Conservation (phyloP, 208 protist species). For the Leishmania mexicana region DNA sequence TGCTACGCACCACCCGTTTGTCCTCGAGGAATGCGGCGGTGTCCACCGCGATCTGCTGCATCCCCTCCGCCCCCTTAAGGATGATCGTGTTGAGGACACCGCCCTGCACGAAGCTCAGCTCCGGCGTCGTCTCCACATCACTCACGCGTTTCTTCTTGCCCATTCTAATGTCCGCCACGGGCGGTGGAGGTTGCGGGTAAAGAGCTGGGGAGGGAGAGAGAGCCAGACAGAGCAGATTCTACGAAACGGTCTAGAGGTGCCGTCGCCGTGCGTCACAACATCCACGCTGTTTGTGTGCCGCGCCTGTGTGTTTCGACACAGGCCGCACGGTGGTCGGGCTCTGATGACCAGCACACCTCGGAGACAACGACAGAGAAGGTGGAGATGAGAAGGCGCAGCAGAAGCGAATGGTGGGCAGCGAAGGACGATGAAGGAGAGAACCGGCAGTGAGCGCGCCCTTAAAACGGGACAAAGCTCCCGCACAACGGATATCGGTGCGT, state of each 20-base stretch:
- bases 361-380: not conserved
- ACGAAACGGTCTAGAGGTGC: not conserved
- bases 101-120: conserved; percentile 62
- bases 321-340: not conserved
- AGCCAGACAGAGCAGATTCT: not conserved
- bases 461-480: not conserved
- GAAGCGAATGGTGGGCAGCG: not conserved
- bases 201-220: not conserved
- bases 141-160: conserved; percentile 39
- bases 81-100: conserved; percentile 73
- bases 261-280: not conserved
- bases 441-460: not conserved
- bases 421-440: not conserved
- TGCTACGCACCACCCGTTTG: conserved; percentile 44
- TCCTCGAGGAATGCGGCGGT: conserved; percentile 60
- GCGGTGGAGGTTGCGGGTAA: not conserved
- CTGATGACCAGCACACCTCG: not conserved
- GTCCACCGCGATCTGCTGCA: conserved; percentile 36
- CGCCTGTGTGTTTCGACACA: not conserved
- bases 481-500: not conserved
- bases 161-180: conserved; percentile 21
- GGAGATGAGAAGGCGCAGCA: not conserved
- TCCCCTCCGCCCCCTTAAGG: conserved; percentile 41
- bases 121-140: conserved; percentile 54
- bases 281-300: not conserved